A percentile compares a stretch with the other conserved stretches of the same genome.
Evolutionary conservation across 768 basidiomycete species (phyloP).

Genomic region (Cubamyces sp.): DNA sequence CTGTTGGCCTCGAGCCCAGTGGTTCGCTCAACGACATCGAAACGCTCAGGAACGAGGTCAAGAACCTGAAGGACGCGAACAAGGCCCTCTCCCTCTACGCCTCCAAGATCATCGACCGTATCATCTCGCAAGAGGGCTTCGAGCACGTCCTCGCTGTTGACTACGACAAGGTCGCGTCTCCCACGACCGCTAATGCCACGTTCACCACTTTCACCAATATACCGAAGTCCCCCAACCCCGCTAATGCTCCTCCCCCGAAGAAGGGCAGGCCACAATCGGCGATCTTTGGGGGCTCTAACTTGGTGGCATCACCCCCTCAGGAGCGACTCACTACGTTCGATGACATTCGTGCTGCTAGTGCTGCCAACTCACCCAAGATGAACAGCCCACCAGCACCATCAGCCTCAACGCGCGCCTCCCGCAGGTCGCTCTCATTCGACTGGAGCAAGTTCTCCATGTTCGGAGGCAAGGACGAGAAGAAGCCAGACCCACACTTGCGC

Average conservation of each 20-base stretch:
- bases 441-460: slow-evolving; percentile 83
- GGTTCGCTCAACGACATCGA: slow-evolving; percentile 63
- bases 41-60: slow-evolving; percentile 83
- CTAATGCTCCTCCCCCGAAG: slow-evolving; percentile 26
- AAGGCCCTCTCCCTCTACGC: slow-evolving; percentile 95
- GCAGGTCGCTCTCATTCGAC: slow-evolving; percentile 83
- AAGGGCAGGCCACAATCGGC: slow-evolving; percentile 69
- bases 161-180: slow-evolving; percentile 62
- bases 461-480: slow-evolving; percentile 60
- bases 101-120: slow-evolving; percentile 97
- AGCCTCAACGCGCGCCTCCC: slow-evolving; percentile 44
- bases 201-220: slow-evolving; percentile 32
- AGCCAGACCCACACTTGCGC: slow-evolving; percentile 58
- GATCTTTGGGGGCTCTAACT: slow-evolving; percentile 39
- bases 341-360: slow-evolving; percentile 26
- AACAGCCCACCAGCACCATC: slow-evolving; percentile 28
- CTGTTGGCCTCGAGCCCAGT: slow-evolving; percentile 48
- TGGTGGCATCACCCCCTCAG: slow-evolving; percentile 34
- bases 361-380: slow-evolving; percentile 29
- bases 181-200: slow-evolving; percentile 45
- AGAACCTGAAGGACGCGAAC: slow-evolving; percentile 92
- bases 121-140: slow-evolving; percentile 95
- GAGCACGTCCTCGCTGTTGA: slow-evolving; percentile 96
- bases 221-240: slow-evolving; percentile 32
- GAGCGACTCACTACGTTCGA: slow-evolving; percentile 42